These are phyloP conservation scores for Blastomyces parvus DNA, from an alignment of 2,329 filamentous ascomycete species.

Conservation along the genomic window DNA sequence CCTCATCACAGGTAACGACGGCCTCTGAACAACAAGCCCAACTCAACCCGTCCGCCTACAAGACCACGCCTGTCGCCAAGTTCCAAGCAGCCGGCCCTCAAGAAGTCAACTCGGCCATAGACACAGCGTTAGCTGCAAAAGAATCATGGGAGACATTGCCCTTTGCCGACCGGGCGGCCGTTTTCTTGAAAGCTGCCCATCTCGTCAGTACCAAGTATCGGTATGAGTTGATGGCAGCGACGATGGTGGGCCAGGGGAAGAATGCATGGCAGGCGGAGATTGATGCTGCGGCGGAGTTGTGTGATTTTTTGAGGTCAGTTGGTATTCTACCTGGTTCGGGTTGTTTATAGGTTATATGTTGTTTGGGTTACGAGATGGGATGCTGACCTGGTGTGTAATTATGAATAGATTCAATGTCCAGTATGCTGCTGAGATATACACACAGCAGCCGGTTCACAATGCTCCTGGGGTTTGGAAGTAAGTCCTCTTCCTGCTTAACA, in stretches of 20 bases:
- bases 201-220: conserved; percentile 85
- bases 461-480: conserved; percentile 77
- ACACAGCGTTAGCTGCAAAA: conserved; percentile 77
- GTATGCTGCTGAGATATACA: conserved; percentile 85
- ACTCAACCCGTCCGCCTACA: conserved; percentile 71
- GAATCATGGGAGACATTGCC: conserved; percentile 74
- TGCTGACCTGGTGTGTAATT: background rate
- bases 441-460: conserved; percentile 77
- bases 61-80: conserved; percentile 59
- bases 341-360: background rate
- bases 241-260: conserved; percentile 95
- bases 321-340: background rate
- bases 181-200: conserved; percentile 95
- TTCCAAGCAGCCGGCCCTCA: conserved; percentile 72
- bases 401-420: conserved; percentile 67
- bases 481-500: conserved; percentile 16
- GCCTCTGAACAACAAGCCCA: conserved; percentile 57
- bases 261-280: conserved; percentile 99
- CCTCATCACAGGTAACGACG: conserved; percentile 31
- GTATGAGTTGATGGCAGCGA: conserved; percentile 92
- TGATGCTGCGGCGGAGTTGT: conserved; percentile 82
- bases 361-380: background rate
- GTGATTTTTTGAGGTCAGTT: conserved; percentile 66
- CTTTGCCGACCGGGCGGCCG: conserved; percentile 80
- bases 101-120: conserved; percentile 71